phyloP scores from a whole-genome alignment of 257 asterid genomes.

The Asclepias syriaca region DNA sequence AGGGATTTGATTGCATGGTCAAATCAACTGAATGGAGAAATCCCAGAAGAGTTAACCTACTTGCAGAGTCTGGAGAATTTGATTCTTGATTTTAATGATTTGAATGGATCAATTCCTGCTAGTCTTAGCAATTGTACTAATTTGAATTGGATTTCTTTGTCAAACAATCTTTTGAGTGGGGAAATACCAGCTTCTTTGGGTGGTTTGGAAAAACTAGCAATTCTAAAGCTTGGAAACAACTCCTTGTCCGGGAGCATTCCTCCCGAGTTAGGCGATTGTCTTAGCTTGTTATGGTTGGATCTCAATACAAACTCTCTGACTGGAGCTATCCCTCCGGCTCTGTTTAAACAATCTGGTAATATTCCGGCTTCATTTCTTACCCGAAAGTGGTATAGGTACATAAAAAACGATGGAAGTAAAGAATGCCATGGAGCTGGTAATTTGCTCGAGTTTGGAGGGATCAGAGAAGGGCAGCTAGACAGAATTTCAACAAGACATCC shows the following conservation, averaged over 20 bases:
- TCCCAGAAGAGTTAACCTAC: constrained; percentile 68
- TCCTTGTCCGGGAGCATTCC: constrained; percentile 73
- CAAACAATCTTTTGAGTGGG: constrained; percentile 63
- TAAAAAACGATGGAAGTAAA: constrained; percentile 75
- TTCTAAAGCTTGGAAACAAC: constrained; percentile 79
- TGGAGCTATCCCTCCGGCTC: constrained; percentile 65
- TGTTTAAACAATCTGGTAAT: constrained; percentile 81
- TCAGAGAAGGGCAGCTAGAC: constrained; percentile 56
- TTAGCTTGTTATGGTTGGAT: constrained; percentile 90
- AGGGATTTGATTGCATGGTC: constrained; percentile 68
- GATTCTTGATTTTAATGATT: constrained; percentile 88
- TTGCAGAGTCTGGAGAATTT: constrained; percentile 62
- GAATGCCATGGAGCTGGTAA: constrained; percentile 93
- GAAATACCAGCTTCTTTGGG: constrained; percentile 83
- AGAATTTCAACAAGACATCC: constrained; percentile 70
- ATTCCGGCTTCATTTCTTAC: constrained; percentile 58
- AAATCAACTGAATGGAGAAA: constrained; percentile 74
- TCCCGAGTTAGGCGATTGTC: constrained; percentile 72
- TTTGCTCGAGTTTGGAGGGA: constrained; percentile 89
- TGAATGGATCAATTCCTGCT: constrained; percentile 64
- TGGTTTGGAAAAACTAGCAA: constrained; percentile 55
- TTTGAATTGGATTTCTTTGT: constrained; percentile 88
- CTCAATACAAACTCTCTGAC: constrained; percentile 58
- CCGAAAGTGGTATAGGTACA: constrained; percentile 59
- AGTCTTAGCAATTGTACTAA: constrained; percentile 73